Evolutionary conservation across 2,329 filamentous ascomycete genomes (phyloP).

Genomic region (Phaeosphaeria sp.): DNA sequence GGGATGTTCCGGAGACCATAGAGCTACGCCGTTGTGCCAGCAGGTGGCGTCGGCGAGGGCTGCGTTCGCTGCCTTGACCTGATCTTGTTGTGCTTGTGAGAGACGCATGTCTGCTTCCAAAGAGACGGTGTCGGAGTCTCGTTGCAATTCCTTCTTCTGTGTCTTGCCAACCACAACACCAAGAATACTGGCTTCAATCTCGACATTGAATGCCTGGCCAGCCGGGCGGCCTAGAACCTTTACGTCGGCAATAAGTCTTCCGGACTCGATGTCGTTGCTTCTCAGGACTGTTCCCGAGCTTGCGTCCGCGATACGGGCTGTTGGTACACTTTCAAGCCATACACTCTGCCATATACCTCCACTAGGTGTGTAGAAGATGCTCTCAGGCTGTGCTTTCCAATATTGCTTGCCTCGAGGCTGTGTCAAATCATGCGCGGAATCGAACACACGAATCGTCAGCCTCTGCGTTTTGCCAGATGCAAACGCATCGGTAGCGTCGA

Average conservation of each 20-base stretch:
- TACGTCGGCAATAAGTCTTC: conserved; percentile 60
- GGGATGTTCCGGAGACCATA: conserved; percentile 68
- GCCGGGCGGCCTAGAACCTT: conserved; percentile 58
- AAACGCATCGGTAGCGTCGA: conserved; percentile 64
- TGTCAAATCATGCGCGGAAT: conserved; percentile 69
- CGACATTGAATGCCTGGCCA: conserved; percentile 57
- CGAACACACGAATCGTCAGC: conserved; percentile 65
- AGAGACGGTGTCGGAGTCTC: conserved; percentile 58
- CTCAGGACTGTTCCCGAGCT: conserved; percentile 65
- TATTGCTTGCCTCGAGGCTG: conserved; percentile 74
- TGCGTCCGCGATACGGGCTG: conserved; percentile 61
- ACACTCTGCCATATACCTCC: conserved; percentile 66
- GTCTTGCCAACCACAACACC: conserved; percentile 57
- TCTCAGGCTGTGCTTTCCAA: conserved; percentile 67
- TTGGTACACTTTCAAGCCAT: conserved; percentile 64
- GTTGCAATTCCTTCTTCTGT: conserved; percentile 53
- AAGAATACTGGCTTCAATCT: conserved; percentile 61
- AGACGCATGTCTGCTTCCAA: conserved; percentile 60
- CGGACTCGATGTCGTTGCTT: conserved; percentile 61
- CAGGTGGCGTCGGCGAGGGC: conserved; percentile 49
- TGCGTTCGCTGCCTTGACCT: conserved; percentile 31
- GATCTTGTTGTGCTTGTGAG: conserved; percentile 51
- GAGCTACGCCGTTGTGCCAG: conserved; percentile 64
- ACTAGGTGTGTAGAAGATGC: conserved; percentile 66
- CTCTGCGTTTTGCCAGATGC: conserved; percentile 19